Evolutionary conservation across 441 rosid genomes (phyloP).

Genomic region (Macaranga tanarius): DNA sequence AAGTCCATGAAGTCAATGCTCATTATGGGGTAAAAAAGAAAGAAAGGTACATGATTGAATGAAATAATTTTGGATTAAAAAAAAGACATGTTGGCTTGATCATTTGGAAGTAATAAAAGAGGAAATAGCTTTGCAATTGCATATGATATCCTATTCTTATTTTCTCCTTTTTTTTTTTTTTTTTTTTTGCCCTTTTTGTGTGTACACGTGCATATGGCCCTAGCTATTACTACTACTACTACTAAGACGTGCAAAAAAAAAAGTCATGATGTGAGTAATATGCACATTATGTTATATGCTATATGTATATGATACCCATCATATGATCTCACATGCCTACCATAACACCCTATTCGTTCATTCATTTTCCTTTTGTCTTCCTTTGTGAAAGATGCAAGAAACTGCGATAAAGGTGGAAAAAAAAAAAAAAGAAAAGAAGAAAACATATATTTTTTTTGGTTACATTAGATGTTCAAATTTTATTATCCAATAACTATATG

Average conservation of each 20-base stretch:
- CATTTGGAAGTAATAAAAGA: not conserved
- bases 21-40: not conserved
- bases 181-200: not conserved
- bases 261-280: not conserved
- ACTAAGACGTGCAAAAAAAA: constrained; percentile 7
- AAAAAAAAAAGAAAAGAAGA: not conserved
- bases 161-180: not conserved
- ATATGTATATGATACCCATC: not conserved
- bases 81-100: not conserved
- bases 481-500: too few relatives aligned
- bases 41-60: not conserved
- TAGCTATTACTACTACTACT: not conserved
- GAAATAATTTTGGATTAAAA: not conserved
- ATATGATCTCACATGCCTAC: not conserved
- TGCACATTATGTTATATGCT: not conserved
- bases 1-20: not conserved
- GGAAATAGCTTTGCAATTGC: not conserved
- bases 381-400: constrained; percentile 8
- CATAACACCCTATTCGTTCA: not conserved
- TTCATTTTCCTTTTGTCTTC: not conserved
- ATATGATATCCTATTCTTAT: too few relatives aligned
- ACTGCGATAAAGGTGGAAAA: constrained; percentile 14
- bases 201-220: constrained; percentile 15
- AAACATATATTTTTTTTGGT: not conserved
- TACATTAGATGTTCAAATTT: too few relatives aligned